Evolutionary conservation across 1,284 basidiomycete species (phyloP), one percentile per base, ranked within the genome.

Genomic region (Naganishia sp.): DNA sequence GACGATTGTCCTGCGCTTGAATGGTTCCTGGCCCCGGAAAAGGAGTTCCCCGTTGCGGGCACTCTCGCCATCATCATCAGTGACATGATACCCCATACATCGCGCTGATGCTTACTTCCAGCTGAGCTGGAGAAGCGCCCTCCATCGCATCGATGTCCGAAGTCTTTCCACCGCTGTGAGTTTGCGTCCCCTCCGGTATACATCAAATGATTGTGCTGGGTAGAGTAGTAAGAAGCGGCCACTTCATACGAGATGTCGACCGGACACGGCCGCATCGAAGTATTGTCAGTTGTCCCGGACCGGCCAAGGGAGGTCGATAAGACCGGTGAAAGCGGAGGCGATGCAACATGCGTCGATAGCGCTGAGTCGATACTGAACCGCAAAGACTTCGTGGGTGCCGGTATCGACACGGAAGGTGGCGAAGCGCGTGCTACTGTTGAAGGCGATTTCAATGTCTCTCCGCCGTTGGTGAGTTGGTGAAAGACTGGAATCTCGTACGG

Each of bases 1-100:
- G 3, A 69, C 65, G 6, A 63, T 49, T 0, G 54, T 61, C n/a
- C 53, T 31, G 21, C 57, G 21, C 42, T 43, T 15, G 7, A 66
- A 56, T 32, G 31, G 23, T 11, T 58, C 42, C 17, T 63, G 18
- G 43, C 31, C 11, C 35, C 6, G 4, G 32, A 6, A 51, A 35
- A 46, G 49, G 42, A 10, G 17, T 31, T 4, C 7, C 17, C 13
- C 39, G 31, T 51, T 62, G 42, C 32, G 49, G 2, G 31, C 28
- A 25, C 35, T 35, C 23, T 39, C 3, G 6, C 25, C 41, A 21
- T 41, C 50, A 3, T n/a, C 61, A 7, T 39, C 23, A 17, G 28
- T n/a, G 41, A 53, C 61, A 9, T 39, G 54, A 42, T 63, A 63
- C 23, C 52, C 17, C 35, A 39, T 39, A 39, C 35, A 39, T 39